phyloP scores from a whole-genome alignment of 2,329 filamentous ascomycete species.

The Plenodomus biglobosus region DNA sequence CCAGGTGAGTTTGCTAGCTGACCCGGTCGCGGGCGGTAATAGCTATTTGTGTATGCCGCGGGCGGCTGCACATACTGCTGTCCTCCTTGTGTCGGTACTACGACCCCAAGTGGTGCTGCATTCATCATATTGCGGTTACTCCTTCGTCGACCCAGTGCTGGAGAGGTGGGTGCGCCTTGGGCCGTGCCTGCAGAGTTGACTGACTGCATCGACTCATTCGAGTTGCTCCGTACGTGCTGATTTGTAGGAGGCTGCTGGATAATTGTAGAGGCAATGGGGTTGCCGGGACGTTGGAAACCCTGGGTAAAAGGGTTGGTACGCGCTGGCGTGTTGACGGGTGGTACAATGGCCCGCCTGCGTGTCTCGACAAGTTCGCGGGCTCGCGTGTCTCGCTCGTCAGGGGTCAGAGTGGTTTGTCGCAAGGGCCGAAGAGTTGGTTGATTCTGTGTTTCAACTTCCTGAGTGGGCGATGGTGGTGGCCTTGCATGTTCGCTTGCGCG shows the following conservation, averaged over 20 bases:
- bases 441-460: conserved; percentile 15
- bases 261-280: conserved; percentile 19
- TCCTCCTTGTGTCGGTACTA: conserved; percentile 26
- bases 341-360: conserved; percentile 36
- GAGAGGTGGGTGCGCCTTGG: conserved; percentile 29
- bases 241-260: conserved; percentile 12
- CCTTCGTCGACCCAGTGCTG: conserved; percentile 35
- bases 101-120: conserved; percentile 23
- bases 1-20: conserved; percentile 18
- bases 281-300: conserved; percentile 33
- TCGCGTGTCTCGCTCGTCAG: conserved; percentile 38
- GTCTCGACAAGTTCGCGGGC: conserved; percentile 43
- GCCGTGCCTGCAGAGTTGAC: conserved; percentile 33
- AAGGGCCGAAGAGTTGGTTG: conserved; percentile 26
- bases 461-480: conserved; percentile 32
- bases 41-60: conserved; percentile 30
- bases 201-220: conserved; percentile 38
- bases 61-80: conserved; percentile 22
- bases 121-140: conserved; percentile 41
- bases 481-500: conserved; percentile 38
- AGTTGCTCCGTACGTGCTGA: conserved; percentile 36
- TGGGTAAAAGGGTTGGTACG: conserved; percentile 43
- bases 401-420: conserved; percentile 22
- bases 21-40: conserved; percentile 34
- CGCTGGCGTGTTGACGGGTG: conserved; percentile 27